Conservation (phyloP, 2,329 filamentous ascomycete genomes). For the Grosmannia clavigera region DNA sequence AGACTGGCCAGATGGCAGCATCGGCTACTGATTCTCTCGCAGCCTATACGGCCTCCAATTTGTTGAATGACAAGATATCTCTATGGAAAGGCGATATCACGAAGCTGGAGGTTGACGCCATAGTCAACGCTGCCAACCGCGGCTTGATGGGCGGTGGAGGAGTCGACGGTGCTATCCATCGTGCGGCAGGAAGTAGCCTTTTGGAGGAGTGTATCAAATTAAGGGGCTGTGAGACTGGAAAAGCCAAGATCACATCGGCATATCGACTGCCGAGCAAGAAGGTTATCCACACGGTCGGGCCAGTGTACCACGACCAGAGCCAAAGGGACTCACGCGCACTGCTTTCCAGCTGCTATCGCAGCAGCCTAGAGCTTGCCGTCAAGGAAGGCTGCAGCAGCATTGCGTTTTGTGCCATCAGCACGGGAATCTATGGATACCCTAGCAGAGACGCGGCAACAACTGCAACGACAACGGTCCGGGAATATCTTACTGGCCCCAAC, state of each 20-base stretch:
- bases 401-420: conserved; percentile 77
- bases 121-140: conserved; percentile 86
- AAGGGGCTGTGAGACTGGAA: conserved; percentile 61
- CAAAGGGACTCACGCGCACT: conserved; percentile 32
- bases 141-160: conserved; percentile 77
- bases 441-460: conserved; percentile 57
- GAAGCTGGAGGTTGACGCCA: conserved; percentile 60
- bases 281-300: conserved; percentile 86
- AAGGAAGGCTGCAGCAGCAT: conserved; percentile 54
- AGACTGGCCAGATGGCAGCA: neutral
- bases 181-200: conserved; percentile 60
- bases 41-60: conserved; percentile 25
- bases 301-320: conserved; percentile 47
- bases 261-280: conserved; percentile 64
- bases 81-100: conserved; percentile 73
- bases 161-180: conserved; percentile 79
- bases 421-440: conserved; percentile 83
- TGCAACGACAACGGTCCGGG: conserved; percentile 48
- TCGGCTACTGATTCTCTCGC: too few species aligned
- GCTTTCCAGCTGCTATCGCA: conserved; percentile 53
- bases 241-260: conserved; percentile 70
- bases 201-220: conserved; percentile 59
- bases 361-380: conserved; percentile 60
- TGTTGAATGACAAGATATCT: conserved; percentile 58
- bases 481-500: conserved; percentile 36